Conservation (phyloP, 1,284 basidiomycete genomes). For the Trichosporon faecale region DNA sequence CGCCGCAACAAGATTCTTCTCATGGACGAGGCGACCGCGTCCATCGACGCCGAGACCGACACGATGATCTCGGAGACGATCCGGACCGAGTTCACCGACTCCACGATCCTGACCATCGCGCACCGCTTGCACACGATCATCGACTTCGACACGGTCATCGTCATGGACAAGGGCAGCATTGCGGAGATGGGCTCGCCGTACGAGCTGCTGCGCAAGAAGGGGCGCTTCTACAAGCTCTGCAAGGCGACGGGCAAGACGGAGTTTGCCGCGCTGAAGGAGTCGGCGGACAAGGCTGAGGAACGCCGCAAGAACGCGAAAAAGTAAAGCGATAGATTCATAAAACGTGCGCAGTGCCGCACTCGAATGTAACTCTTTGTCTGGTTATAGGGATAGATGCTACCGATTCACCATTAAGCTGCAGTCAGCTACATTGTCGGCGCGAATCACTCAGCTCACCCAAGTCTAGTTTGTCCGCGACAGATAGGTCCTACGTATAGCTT, state of each 20-base stretch:
- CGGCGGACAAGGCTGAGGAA: constrained; percentile 48
- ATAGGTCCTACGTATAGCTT: too few relatives aligned
- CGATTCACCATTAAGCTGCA: too few relatives aligned
- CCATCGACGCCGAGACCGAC: constrained; percentile 58
- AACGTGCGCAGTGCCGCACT: too few relatives aligned
- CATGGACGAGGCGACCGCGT: constrained; percentile 78
- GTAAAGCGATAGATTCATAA: neutral
- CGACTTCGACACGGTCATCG: constrained; percentile 74
- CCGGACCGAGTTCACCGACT: constrained; percentile 58
- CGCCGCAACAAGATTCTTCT: constrained; percentile 70
- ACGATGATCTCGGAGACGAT: constrained; percentile 55
- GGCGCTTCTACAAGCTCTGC: constrained; percentile 73
- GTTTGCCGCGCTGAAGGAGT: constrained; percentile 61
- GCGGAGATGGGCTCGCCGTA: constrained; percentile 76
- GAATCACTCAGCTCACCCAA: too few relatives aligned
- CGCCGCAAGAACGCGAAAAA: constrained; percentile 19
- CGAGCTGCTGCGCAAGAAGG: constrained; percentile 63
- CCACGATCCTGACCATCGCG: constrained; percentile 61
- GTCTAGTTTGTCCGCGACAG: too few relatives aligned
- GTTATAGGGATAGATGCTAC: too few relatives aligned
- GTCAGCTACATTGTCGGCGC: too few relatives aligned
- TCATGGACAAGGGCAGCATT: constrained; percentile 61
- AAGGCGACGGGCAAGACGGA: constrained; percentile 77
- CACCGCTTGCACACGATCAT: constrained; percentile 70
- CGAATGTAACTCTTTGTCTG: too few relatives aligned